phyloP scores from a whole-genome alignment of 768 basidiomycete species.

The Harrya chromipes region DNA sequence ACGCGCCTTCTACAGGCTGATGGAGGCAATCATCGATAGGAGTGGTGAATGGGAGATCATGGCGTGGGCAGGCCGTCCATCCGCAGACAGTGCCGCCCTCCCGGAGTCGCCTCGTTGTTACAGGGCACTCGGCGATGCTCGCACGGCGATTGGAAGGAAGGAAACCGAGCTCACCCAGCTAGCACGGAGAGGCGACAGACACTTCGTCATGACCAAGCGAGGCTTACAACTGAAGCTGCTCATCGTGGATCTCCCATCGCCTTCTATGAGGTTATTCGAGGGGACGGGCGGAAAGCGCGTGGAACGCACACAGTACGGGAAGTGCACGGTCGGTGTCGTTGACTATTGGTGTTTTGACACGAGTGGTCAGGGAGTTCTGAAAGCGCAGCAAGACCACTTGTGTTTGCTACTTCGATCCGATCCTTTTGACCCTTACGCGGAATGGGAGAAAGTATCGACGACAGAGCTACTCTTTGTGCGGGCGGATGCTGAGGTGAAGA shows the following conservation, averaged over 20 bases:
- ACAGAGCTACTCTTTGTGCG: conserved; percentile 25
- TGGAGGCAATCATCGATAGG: conserved; percentile 28
- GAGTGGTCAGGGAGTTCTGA: conserved; percentile 22
- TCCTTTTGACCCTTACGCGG: conserved; percentile 27
- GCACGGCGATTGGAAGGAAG: background rate
- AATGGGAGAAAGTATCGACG: conserved; percentile 27
- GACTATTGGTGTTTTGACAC: conserved; percentile 34
- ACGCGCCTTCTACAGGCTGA: conserved; percentile 30
- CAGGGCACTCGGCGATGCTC: conserved; percentile 14
- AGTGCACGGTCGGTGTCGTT: conserved; percentile 26
- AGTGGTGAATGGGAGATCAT: conserved; percentile 33
- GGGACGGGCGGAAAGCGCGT: background rate
- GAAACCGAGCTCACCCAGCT: background rate
- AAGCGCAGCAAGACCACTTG: conserved; percentile 25
- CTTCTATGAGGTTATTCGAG: conserved; percentile 17
- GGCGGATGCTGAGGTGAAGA: conserved; percentile 16
- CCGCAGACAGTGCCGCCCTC: conserved; percentile 27
- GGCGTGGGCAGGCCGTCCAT: conserved; percentile 28
- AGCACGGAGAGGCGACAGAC: conserved; percentile 26
- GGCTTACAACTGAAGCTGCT: conserved; percentile 29
- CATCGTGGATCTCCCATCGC: conserved; percentile 20
- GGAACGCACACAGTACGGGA: conserved; percentile 18
- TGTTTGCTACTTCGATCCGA: conserved; percentile 28
- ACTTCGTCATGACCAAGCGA: conserved; percentile 33
- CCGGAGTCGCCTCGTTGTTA: conserved; percentile 33